Evolutionary conservation across 2,329 filamentous ascomycete species (phyloP), one percentile per base, ranked within the genome.

Genomic region (Fusarium armeniacum): DNA sequence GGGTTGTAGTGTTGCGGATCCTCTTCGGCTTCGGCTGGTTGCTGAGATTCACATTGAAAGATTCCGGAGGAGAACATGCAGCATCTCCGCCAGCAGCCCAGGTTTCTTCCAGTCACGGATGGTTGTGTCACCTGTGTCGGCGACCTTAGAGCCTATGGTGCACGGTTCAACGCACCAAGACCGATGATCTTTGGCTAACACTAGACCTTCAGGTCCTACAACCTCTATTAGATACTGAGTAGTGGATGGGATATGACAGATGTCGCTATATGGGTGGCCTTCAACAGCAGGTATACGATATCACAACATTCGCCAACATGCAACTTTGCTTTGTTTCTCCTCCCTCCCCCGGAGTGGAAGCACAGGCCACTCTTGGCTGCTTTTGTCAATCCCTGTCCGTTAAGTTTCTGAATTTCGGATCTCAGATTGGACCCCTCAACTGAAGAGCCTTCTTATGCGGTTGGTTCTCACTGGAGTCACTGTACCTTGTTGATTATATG

Each of bases 151-250:
- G 69, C 51, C 61, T 64, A 69, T 60, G 65, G 68, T 58, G 69
- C 73, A 75, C 71, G 59, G 70, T 69, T 68, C 73, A 73, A 72
- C 69, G 41, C 65, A 67, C 65, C 58, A 63, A 68, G 51, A 63
- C 62, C 61, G 62, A 71, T 58, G 59, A 70, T 67, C 65, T 62
- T 62, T 69, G 61, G 33, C 51, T 58, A 49, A 24, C 30, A 33
- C 30, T 33, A 44, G 26, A 16, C 20, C 43, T 22, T 49, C 26
- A 64, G 44, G 59, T 64, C 59, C 52, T 64, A 65, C 49, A 52
- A 28, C 36, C 10, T 40, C 44, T 64, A 35, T 40, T 40, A 59
- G 59, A 63, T 60, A 60, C 40, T 59, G 47, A 55, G 41, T 58
- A 45, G 46, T 65, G 45, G 45, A 20, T 51, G 45, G 30, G 40